Evolutionary conservation across 352 stramenopile species (phyloP).

Genomic region (Phytophthora sansomeana): DNA sequence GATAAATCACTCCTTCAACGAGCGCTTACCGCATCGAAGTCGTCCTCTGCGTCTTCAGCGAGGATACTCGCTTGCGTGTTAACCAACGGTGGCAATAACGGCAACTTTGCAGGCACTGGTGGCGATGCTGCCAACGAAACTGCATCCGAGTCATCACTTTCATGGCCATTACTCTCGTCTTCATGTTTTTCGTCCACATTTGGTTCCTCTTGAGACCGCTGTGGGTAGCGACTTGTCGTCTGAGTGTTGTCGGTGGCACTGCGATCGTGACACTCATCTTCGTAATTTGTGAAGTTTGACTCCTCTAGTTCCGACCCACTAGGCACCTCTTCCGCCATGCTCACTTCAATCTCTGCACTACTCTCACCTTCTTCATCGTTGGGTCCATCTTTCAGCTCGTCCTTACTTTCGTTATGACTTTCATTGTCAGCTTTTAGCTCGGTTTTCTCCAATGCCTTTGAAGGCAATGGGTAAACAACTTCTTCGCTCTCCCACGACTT

Average conservation of each 20-base stretch:
- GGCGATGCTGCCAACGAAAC: slow-evolving; percentile 36
- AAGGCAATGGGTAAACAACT: not conserved
- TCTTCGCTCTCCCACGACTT: slow-evolving; percentile 16
- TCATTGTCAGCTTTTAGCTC: slow-evolving; percentile 3
- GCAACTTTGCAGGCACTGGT: slow-evolving; percentile 27
- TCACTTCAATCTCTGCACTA: slow-evolving; percentile 55
- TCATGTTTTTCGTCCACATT: slow-evolving; percentile 26
- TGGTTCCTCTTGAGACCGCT: slow-evolving; percentile 16
- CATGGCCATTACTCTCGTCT: slow-evolving; percentile 26
- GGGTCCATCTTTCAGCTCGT: not conserved
- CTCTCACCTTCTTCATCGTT: slow-evolving; percentile 23
- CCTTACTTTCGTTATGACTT: slow-evolving; percentile 4
- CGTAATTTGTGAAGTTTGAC: slow-evolving; percentile 46
- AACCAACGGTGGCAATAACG: slow-evolving; percentile 34
- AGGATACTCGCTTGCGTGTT: not conserved
- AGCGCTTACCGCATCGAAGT: slow-evolving; percentile 63
- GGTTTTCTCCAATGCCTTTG: slow-evolving; percentile 1
- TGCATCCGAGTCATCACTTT: slow-evolving; percentile 29
- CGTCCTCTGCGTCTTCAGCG: slow-evolving; percentile 47
- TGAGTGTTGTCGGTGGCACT: slow-evolving; percentile 11
- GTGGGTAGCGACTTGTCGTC: not conserved
- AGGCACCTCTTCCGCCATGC: slow-evolving; percentile 59
- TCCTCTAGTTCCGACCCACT: slow-evolving; percentile 69
- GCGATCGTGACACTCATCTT: slow-evolving; percentile 24
- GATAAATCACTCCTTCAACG: not conserved